A percentile compares a stretch with the other conserved stretches of the same genome.
Conservation (phyloP, 2,329 filamentous ascomycete species). For the Cyphellophora europaea region DNA sequence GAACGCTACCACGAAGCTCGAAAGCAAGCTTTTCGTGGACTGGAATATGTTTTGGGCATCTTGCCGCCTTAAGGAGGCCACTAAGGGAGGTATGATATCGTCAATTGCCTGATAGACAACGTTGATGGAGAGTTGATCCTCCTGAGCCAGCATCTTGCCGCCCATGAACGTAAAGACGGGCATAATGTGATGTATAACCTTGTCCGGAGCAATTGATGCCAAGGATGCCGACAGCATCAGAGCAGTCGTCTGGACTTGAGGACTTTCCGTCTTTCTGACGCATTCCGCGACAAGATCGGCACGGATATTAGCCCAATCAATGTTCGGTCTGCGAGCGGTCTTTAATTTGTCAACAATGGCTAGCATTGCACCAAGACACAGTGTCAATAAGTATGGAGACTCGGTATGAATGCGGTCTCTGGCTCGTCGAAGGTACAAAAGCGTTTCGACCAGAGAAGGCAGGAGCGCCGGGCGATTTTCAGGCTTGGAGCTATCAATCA, state of each 20-base stretch:
- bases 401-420: conserved; percentile 74
- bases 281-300: conserved; percentile 90
- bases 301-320: conserved; percentile 71
- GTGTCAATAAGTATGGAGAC: conserved; percentile 78
- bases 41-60: conserved; percentile 58
- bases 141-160: conserved; percentile 78
- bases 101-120: conserved; percentile 92
- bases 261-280: conserved; percentile 82
- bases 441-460: conserved; percentile 67
- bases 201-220: conserved; percentile 77
- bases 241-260: conserved; percentile 87
- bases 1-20: conserved; percentile 93
- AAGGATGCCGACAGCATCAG: conserved; percentile 79
- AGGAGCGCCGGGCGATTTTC: conserved; percentile 67
- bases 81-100: conserved; percentile 84
- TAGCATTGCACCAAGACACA: conserved; percentile 72
- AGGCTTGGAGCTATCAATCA: conserved; percentile 73
- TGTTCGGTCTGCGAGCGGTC: conserved; percentile 40
- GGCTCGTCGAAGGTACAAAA: conserved; percentile 82
- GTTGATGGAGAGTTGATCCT: conserved; percentile 93
- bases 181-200: conserved; percentile 96
- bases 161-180: conserved; percentile 99
- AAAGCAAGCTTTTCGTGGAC: conserved; percentile 78
- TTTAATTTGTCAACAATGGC: conserved; percentile 75
- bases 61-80: conserved; percentile 70